Evolutionary conservation across 2,329 filamentous ascomycete genomes (phyloP), one percentile per base, ranked within the genome.

Genomic region (Thermomyces lanuginosus): DNA sequence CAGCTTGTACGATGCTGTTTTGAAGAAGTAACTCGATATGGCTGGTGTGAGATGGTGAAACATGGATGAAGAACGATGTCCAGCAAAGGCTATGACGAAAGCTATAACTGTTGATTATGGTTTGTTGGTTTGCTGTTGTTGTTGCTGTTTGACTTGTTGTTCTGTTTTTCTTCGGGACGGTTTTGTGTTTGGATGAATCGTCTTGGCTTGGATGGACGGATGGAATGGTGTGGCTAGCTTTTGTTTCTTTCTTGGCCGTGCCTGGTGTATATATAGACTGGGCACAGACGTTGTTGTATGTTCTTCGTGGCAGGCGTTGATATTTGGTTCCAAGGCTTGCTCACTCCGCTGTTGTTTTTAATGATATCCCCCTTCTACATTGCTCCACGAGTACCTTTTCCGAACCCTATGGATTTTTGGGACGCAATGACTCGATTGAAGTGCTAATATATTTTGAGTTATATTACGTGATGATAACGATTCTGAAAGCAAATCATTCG

Each of bases 1-100:
- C 13, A 54, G 54, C 30, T 33, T 61, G 28, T 61, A 61, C 27
- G 58, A 61, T 39, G 57, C 57, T 22, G 56, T 60, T 30, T 39
- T 61, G 39, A 50, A 48, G 32, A 58, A 51, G 36, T 54, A 42
- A 37, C 32, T 20, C 11, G 26, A 29, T 35, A 21, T 16, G 25
- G 28, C 26, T 22, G 22, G 26, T 28, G 19, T 6, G 11, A 26
- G 6, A 25, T 29, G 23, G 16, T 18, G 28, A 20, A 16, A 24
- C 32, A 27, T 28, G 7, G 31, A 24, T 25, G 30, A 16, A 9
- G 27, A 16, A 24, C 18, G 8, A 8, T 17, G 9, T 11, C 29
- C 27, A 20, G 17, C 26, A n/a, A n/a, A n/a, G n/a, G n/a, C n/a
- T n/a, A n/a, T n/a, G n/a, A n/a, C n/a, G n/a, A n/a, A n/a, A n/a